Evolutionary conservation across 352 stramenopile genomes (phyloP).

Genomic region (Pythium oligandrum): DNA sequence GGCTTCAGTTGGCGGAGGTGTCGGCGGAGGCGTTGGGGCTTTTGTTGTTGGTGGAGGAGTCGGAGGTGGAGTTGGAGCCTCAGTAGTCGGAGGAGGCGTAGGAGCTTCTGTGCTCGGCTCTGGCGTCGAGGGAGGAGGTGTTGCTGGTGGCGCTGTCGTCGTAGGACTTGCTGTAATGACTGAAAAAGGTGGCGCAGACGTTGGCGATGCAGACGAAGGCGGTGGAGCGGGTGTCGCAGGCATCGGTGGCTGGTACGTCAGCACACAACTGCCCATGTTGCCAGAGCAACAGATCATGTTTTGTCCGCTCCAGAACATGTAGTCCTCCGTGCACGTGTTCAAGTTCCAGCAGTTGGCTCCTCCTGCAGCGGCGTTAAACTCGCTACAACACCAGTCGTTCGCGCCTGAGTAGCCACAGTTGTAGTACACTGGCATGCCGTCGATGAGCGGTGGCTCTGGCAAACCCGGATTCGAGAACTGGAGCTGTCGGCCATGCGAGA

Average conservation of each 20-base stretch:
- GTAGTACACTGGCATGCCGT: constrained; percentile 35
- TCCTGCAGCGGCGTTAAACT: constrained; percentile 23
- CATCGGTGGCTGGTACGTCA: constrained; percentile 37
- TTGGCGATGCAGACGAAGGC: constrained; percentile 4
- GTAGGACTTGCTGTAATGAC: not conserved
- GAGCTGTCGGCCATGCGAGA: constrained; percentile 6
- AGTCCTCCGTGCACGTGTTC: constrained; percentile 26
- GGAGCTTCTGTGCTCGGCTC: not conserved
- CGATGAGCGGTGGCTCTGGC: constrained; percentile 20
- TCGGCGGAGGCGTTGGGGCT: constrained; percentile 7
- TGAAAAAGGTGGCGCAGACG: not conserved
- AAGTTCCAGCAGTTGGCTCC: constrained; percentile 37
- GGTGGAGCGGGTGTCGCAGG: constrained; percentile 10
- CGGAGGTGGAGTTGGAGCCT: constrained; percentile 1
- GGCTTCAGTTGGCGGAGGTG: constrained; percentile 7
- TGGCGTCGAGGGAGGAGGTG: not conserved
- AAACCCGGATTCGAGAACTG: constrained; percentile 28
- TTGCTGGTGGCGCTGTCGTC: not conserved
- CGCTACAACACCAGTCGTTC: constrained; percentile 38
- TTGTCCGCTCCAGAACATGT: constrained; percentile 29
- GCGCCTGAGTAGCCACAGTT: constrained; percentile 23
- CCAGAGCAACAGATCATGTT: constrained; percentile 50
- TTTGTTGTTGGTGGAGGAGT: constrained; percentile 1
- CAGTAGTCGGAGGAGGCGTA: not conserved
- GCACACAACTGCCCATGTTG: constrained; percentile 22